Conservation (phyloP, 1,284 basidiomycete species). For the Filobasidium uniguttulatum region DNA sequence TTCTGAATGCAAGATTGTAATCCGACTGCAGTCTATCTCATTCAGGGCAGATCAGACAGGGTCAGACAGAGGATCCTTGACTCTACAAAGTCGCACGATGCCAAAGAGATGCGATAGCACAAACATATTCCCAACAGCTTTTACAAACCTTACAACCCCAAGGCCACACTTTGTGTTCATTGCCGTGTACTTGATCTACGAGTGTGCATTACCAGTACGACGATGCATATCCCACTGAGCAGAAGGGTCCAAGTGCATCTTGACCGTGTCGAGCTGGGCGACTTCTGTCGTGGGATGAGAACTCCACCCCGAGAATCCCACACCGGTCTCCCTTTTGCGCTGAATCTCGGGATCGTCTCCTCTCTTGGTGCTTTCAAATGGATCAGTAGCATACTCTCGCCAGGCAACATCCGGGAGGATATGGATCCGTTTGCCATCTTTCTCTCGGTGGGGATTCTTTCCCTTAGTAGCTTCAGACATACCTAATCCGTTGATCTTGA, state of each 20-base stretch:
- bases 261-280: conserved; percentile 1
- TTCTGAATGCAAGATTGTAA: too few species aligned
- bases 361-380: not conserved
- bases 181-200: too few species aligned
- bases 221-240: not conserved
- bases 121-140: too few species aligned
- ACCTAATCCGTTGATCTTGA: not conserved
- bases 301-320: not conserved
- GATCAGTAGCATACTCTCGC: conserved; percentile 3
- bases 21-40: too few species aligned
- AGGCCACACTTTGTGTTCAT: too few species aligned
- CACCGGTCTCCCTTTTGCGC: not conserved
- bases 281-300: conserved; percentile 7
- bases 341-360: not conserved
- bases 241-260: not conserved
- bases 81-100: too few species aligned
- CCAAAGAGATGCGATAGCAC: too few species aligned
- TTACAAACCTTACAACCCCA: too few species aligned
- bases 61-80: too few species aligned
- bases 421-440: conserved; percentile 9
- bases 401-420: conserved; percentile 4
- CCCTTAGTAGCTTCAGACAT: not conserved
- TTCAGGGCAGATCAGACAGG: too few species aligned
- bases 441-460: not conserved
- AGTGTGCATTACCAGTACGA: not conserved